Evolutionary conservation across 2,329 filamentous ascomycete species (phyloP).

Genomic region (Nemania bipapillata): DNA sequence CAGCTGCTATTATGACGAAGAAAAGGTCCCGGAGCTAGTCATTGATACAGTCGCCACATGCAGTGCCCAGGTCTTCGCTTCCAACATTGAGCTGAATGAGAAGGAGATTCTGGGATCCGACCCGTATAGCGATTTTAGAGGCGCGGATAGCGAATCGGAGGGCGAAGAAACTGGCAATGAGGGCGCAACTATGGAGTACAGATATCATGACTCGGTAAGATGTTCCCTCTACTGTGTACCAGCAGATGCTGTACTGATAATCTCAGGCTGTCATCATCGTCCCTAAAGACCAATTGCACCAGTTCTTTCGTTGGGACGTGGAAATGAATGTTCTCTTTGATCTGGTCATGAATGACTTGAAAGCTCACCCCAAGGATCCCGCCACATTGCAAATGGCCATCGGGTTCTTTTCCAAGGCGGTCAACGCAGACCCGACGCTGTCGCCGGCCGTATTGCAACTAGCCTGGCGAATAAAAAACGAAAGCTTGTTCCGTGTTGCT

Average conservation of each 20-base stretch:
- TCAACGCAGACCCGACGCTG: not conserved
- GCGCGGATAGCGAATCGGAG: slow-evolving; percentile 27
- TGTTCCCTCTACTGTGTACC: not conserved
- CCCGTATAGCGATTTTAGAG: slow-evolving; percentile 6
- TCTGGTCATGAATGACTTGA: slow-evolving; percentile 7
- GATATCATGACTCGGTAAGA: slow-evolving; percentile 33
- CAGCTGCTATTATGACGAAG: not conserved
- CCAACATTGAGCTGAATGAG: not conserved
- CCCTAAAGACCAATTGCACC: slow-evolving; percentile 18
- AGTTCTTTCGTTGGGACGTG: slow-evolving; percentile 13
- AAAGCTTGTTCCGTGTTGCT: slow-evolving; percentile 18
- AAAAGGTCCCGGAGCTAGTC: slow-evolving; percentile 1
- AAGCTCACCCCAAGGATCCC: not conserved
- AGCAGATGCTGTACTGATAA: slow-evolving; percentile 11
- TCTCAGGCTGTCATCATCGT: slow-evolving; percentile 20
- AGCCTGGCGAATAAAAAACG: slow-evolving; percentile 19
- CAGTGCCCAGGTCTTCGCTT: slow-evolving; percentile 10
- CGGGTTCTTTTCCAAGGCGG: slow-evolving; percentile 4
- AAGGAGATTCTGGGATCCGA: slow-evolving; percentile 21
- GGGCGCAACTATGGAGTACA: slow-evolving; percentile 17
- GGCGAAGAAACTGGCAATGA: slow-evolving; percentile 26
- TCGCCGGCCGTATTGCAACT: slow-evolving; percentile 1
- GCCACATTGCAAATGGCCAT: not conserved
- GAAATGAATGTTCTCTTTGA: slow-evolving; percentile 17
- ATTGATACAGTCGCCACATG: slow-evolving; percentile 29